A percentile compares a stretch with the other conserved stretches of the same genome.
These are phyloP conservation scores for Penicillium manginii DNA, from an alignment of 495 filamentous ascomycete genomes.

Conservation along the genomic window DNA sequence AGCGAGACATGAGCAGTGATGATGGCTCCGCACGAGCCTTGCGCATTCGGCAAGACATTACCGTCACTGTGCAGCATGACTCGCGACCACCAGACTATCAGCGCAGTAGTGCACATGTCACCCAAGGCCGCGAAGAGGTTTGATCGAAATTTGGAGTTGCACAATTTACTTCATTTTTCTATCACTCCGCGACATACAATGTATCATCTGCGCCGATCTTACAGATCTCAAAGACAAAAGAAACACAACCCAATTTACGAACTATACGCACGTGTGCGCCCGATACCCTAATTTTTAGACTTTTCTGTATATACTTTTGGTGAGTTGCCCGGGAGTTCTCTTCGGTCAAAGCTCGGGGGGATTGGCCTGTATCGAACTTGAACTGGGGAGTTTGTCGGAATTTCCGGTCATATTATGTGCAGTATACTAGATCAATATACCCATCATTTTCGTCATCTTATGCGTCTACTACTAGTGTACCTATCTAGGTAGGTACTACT, in stretches of 20 bases:
- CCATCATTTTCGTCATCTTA: not conserved
- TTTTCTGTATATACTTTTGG: not conserved
- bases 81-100: conserved; percentile 32
- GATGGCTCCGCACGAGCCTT: conserved; percentile 48
- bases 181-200: not conserved
- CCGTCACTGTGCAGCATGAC: conserved; percentile 47
- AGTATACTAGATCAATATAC: conserved; percentile 8
- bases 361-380: not conserved
- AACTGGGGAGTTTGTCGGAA: not conserved
- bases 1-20: conserved; percentile 39
- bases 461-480: not conserved
- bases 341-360: conserved; percentile 4
- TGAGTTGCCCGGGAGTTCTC: conserved; percentile 21
- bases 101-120: conserved; percentile 13
- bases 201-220: not conserved
- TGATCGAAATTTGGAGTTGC: conserved; percentile 4
- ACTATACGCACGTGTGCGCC: conserved; percentile 21
- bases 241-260: conserved; percentile 17
- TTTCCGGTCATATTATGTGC: not conserved
- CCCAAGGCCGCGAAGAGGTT: conserved; percentile 24
- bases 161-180: not conserved
- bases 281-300: conserved; percentile 25
- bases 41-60: conserved; percentile 51
- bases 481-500: too few relatives aligned
- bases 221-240: not conserved